phyloP scores from a whole-genome alignment of 2,329 filamentous ascomycete genomes.

The Cladosporium austrohemisphaericum region DNA sequence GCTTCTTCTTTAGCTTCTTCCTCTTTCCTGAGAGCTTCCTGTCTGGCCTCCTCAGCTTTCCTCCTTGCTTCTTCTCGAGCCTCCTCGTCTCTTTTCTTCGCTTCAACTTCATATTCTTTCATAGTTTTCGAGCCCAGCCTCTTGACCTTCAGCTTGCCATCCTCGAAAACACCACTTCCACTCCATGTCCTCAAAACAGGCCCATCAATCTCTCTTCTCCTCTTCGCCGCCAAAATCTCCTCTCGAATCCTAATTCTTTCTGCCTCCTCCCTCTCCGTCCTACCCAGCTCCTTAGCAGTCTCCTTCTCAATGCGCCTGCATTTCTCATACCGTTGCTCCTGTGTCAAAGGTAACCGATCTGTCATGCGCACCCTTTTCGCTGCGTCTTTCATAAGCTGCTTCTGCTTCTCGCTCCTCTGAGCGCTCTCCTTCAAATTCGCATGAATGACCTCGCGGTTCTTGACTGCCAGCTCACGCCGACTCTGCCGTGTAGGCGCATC shows the following conservation, averaged over 20 bases:
- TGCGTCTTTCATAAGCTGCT: conserved; percentile 60
- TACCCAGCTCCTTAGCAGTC: conserved; percentile 78
- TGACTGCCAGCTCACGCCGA: conserved; percentile 59
- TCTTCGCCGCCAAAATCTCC: conserved; percentile 79
- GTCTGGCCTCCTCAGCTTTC: conserved; percentile 12
- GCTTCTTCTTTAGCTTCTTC: conserved; percentile 7
- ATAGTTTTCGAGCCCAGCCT: conserved; percentile 30
- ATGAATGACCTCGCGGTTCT: conserved; percentile 56
- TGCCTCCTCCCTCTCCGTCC: conserved; percentile 92
- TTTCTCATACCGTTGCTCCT: conserved; percentile 62
- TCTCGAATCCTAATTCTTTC: conserved; percentile 78
- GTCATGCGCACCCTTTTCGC: conserved; percentile 61
- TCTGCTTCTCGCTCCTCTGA: conserved; percentile 65
- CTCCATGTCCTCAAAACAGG: conserved; percentile 92
- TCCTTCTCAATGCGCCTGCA: conserved; percentile 66
- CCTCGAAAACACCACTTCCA: conserved; percentile 77
- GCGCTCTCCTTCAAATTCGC: conserved; percentile 72
- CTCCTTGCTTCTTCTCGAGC: conserved; percentile 7
- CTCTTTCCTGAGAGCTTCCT: conserved; percentile 5
- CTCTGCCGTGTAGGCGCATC: conserved; percentile 62
- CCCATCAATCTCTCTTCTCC: conserved; percentile 80
- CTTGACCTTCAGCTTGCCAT: conserved; percentile 65
- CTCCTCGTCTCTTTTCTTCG: conserved; percentile 12
- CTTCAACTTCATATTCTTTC: conserved; percentile 20
- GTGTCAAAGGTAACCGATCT: conserved; percentile 79